Evolutionary conservation across 2,329 filamentous ascomycete species (phyloP), one percentile per base, ranked within the genome.

Genomic region (Sporothrix schenckii): DNA sequence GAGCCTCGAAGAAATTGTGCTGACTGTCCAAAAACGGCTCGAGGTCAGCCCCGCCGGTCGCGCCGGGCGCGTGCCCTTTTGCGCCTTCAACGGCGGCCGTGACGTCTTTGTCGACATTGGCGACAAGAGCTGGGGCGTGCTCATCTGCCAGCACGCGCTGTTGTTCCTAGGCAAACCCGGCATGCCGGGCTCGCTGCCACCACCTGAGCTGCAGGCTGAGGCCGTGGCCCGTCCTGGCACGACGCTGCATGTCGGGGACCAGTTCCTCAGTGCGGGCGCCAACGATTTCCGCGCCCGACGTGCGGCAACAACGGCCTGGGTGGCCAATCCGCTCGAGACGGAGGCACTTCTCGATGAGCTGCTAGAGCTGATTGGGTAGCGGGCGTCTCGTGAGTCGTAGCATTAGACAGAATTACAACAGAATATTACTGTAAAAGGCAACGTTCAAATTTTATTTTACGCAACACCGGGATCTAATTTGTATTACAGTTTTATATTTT

Each of bases 101-200:
- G 95, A 99, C 79, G 93, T 98, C 54, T 99, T 99, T 80, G 94
- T 99, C 69, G 95, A 99, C 79, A 97, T 99, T 77, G 95, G 95
- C 70, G 95, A 99, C 82, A 99, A 99, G 82, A 93, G 91, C 68
- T 97, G 94, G 91, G 95, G 95, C 74, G 95, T 99, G 2, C 86
- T 92, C 47, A 93, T 94, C 4, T 97, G 94, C 78, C 95, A 99
- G 82, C 72, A 74, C 66, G 72, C 71, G 0, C 66, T 74, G 52
- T 21, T 69, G 21, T 73, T 73, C 14, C 67, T 71, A n/a, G 72
- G 73, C 5, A 60, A 54, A 87, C 90, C 78, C 91, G 91, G 27
- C 88, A 84, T 1, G 87, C 69, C 52, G 71, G 72, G 47, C 69
- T 49, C 52, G 10, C 16, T 49, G 30, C 53, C 24, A 2, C 50